Base-by-base conservation (phyloP, 2,329 filamentous ascomycete genomes). In the Penicillium digitatum region DNA sequence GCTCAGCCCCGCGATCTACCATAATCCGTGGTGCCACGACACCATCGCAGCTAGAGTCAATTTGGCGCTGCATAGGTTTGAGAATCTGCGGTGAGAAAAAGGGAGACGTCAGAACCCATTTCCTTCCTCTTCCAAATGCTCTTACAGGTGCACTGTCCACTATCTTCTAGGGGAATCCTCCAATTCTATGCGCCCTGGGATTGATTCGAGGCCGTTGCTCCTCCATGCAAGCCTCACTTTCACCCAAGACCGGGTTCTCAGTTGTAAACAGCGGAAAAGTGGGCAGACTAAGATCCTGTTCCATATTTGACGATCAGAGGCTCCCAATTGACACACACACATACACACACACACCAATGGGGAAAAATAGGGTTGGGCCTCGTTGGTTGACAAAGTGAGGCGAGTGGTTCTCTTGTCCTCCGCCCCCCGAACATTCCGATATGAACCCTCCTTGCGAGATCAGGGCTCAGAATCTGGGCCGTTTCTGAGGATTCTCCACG, bases 21-120 rank as follows among this genome's bases (percentile, higher is more conserved):
- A 48, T 40, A 48, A 57, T 61, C 56, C 69, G 45, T 71, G 68
- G 69, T 67, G 68, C 69, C 69, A 71, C 68, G 68, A 69, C 66
- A 71, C 64, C 65, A 62, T 57, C 59, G 60, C 62, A 62, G 60
- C 57, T 58, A 55, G 55, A 64, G 56, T 63, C 62, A 62, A 63
- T 60, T 58, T 63, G 56, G 57, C 56, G 54, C 59, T 58, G 61
- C 66, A 63, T 65, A 40, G 29, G 45, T 52, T 58, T 50, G 52
- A 54, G 62, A 59, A 60, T 44, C 51, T 61, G 58, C 62, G 62
- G 62, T 65, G 62, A 61, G 54, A 35, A 9, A 35, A 44, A 54
- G 22, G 26, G n/a, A 42, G 37, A 29, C 32, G 38, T 44, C 29
- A 45, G 20, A 42, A 29, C 27, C 6, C 11, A 35, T 35, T 9